Evolutionary conservation across 2,329 filamentous ascomycete genomes (phyloP), one percentile per base, ranked within the genome.

Genomic region (Penicillium fuscoglaucum): DNA sequence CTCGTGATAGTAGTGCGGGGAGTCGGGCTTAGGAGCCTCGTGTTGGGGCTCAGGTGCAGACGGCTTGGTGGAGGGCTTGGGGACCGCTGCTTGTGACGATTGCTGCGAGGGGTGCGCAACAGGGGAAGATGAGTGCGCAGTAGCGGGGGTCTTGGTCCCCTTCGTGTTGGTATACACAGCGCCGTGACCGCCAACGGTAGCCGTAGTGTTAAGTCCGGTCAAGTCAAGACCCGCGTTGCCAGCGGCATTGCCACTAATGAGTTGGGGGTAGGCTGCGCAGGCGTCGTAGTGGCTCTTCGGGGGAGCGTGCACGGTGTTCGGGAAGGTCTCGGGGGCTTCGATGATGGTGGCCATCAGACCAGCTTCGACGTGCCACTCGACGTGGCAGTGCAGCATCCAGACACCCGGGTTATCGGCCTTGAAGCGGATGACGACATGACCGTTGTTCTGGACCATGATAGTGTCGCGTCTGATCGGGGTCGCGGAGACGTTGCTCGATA

Each of bases 351-450:
- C 68, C 37, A 67, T 61, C 19, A 75, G 57, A n/a, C 73, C 73
- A 6, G 61, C 58, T 41, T 69, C 66, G 7, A 74, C 66, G 47
- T 76, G 73, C 70, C 71, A 76, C 47, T 71, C 70, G n/a, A 75
- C 60, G 52, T 75, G 73, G 53, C 73, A 75, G 54, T 76, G 73
- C 6, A 76, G 58, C 35, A 74, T 59, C 72, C 72, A 74, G n/a
- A 72, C 59, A 59, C 68, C 73, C 21, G 73, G 72, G 58, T 76
- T 76, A 45, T 74, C 64, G 2, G 72, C 70, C 12, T 66, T 66
- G 69, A 74, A 74, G 1, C 73, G 70, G 41, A 76, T 59, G 13
- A 74, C 71, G 10, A 63, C 51, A 56, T 74, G 72, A 1, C 71
- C 69, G 19, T 67, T 52, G 24, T 70, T 69, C 52, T 72, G 66